Evolutionary conservation across 1,284 basidiomycete genomes (phyloP).

Genomic region (Meira miltonrushii): DNA sequence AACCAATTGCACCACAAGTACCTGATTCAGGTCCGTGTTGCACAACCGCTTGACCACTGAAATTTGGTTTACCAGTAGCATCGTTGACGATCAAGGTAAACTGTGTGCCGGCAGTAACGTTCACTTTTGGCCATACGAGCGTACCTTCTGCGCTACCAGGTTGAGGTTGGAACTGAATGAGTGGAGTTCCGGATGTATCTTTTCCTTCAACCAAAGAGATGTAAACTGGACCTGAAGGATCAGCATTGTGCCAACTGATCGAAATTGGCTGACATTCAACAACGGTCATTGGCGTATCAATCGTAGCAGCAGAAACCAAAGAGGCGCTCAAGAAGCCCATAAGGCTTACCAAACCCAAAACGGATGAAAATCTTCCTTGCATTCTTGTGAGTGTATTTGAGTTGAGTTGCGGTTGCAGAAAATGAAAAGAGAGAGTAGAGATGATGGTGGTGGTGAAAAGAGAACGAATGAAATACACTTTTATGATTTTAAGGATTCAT

Average conservation of each 20-base stretch:
- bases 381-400: too few species aligned
- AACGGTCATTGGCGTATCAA: background rate
- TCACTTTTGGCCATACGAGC: background rate
- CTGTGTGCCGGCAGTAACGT: background rate
- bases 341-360: too few species aligned
- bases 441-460: too few species aligned
- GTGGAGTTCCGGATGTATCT: background rate
- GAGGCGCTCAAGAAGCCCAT: background rate
- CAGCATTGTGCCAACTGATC: background rate
- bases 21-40: background rate
- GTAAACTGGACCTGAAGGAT: background rate
- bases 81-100: background rate
- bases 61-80: background rate
- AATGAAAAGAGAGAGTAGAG: too few species aligned
- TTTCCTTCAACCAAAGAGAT: slow-evolving; percentile 6
- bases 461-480: too few species aligned
- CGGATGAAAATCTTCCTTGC: too few species aligned
- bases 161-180: background rate
- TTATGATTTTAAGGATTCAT: too few species aligned
- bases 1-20: background rate
- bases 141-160: background rate
- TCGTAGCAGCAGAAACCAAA: background rate
- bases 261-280: background rate
- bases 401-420: too few species aligned
- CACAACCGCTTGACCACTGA: background rate